Conservation (phyloP, 139 green algal genomes). For the Eudorina sp. region DNA sequence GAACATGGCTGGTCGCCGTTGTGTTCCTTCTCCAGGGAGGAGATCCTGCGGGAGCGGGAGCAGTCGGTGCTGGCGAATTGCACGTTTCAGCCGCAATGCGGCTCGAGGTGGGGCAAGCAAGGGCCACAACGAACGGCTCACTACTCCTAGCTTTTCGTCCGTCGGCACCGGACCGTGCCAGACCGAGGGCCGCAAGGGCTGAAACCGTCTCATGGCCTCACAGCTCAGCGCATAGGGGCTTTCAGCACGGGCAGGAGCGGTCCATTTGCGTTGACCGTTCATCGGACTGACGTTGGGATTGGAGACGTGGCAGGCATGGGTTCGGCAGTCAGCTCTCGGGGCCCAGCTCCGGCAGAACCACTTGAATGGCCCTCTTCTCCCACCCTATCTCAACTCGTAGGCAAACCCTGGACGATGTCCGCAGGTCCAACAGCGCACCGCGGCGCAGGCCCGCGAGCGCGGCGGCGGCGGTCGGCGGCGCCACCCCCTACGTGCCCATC, state of each 20-base stretch:
- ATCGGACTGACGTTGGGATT: too few relatives aligned
- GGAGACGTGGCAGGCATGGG: too few relatives aligned
- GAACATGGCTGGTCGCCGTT: neutral
- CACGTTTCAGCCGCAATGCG: conserved; percentile 58
- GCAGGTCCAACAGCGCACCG: conserved; percentile 17
- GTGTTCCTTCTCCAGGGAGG: conserved; percentile 26
- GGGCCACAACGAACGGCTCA: too few relatives aligned
- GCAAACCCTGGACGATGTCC: neutral
- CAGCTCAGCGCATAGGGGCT: too few relatives aligned
- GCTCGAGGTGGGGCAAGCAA: conserved; percentile 9
- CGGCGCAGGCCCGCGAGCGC: conserved; percentile 18
- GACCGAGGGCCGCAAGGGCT: too few relatives aligned
- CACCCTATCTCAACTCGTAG: conserved; percentile 23
- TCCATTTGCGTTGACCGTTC: too few relatives aligned
- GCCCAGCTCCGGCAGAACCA: neutral
- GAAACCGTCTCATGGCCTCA: too few relatives aligned
- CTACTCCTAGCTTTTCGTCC: too few relatives aligned
- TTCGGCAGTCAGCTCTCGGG: too few relatives aligned
- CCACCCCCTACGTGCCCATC: conserved; percentile 46
- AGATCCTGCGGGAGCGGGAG: conserved; percentile 51
- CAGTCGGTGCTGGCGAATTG: conserved; percentile 43
- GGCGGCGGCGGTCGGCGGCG: neutral
- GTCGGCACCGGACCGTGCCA: too few relatives aligned
- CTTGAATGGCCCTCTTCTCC: neutral
- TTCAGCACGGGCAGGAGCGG: too few relatives aligned